A percentile compares a stretch with the other conserved stretches of the same genome.
Evolutionary conservation across 768 basidiomycete genomes (phyloP).

Genomic region (Lactarius akahatsu): DNA sequence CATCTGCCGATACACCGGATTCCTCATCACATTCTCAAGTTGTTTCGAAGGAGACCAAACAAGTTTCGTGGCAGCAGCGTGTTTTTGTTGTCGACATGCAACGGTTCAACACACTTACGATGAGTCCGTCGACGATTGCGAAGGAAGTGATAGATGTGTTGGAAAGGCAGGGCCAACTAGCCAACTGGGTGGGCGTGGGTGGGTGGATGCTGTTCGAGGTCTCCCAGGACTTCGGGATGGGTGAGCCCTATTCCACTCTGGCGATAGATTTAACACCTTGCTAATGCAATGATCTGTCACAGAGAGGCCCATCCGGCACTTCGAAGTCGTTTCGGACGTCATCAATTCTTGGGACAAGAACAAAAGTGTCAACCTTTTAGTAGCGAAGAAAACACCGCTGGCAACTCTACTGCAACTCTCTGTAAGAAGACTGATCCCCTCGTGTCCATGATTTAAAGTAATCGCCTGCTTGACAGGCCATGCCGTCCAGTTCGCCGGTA

Average conservation of each 20-base stretch:
- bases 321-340: slow-evolving; percentile 78
- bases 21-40: slow-evolving; percentile 10
- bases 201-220: slow-evolving; percentile 92
- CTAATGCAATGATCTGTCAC: slow-evolving; percentile 13
- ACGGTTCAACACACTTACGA: slow-evolving; percentile 70
- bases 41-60: slow-evolving; percentile 22
- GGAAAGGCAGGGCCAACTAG: slow-evolving; percentile 63
- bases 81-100: slow-evolving; percentile 79
- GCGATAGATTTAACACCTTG: background rate
- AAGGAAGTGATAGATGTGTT: slow-evolving; percentile 69
- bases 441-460: slow-evolving; percentile 13
- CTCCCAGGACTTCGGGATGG: slow-evolving; percentile 90
- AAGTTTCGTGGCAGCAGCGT: slow-evolving; percentile 54
- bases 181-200: slow-evolving; percentile 54
- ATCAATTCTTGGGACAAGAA: slow-evolving; percentile 87
- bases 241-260: slow-evolving; percentile 46
- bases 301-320: slow-evolving; percentile 91
- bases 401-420: slow-evolving; percentile 57
- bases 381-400: slow-evolving; percentile 72
- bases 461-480: slow-evolving; percentile 43
- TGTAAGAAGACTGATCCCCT: slow-evolving; percentile 45
- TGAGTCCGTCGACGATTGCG: slow-evolving; percentile 64
- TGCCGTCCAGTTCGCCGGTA: slow-evolving; percentile 47
- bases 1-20: slow-evolving; percentile 35
- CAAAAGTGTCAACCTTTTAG: slow-evolving; percentile 74